Evolutionary conservation across 2,329 filamentous ascomycete species (phyloP).

Genomic region (Xenoacremonium recifei): DNA sequence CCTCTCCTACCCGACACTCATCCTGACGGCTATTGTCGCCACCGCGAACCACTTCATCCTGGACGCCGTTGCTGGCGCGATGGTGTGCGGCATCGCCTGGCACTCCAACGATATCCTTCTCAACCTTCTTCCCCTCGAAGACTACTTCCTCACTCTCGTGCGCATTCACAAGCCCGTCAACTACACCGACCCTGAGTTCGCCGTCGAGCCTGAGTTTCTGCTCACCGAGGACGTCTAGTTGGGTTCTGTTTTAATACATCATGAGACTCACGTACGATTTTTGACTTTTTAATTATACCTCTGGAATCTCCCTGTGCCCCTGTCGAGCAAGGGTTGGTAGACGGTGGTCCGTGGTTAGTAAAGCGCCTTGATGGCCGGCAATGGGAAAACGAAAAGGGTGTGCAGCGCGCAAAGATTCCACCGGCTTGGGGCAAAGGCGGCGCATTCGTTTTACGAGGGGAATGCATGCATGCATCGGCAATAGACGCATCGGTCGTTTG

Average conservation of each 20-base stretch:
- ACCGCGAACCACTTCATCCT: slow-evolving; percentile 74
- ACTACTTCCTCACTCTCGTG: slow-evolving; percentile 63
- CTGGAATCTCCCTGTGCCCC: not conserved
- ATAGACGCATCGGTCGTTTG: not conserved
- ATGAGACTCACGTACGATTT: not conserved
- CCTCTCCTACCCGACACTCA: slow-evolving; percentile 62
- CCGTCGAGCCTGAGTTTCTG: slow-evolving; percentile 32
- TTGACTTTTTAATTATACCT: not conserved
- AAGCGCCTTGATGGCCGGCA: not conserved
- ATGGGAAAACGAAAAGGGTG: not conserved
- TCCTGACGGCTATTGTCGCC: slow-evolving; percentile 66
- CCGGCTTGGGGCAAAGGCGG: not conserved
- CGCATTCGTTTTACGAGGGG: not conserved
- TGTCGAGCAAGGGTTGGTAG: too few relatives aligned
- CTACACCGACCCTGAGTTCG: slow-evolving; percentile 35
- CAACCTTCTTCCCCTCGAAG: slow-evolving; percentile 64
- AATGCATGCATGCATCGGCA: not conserved
- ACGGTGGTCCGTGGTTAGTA: too few relatives aligned
- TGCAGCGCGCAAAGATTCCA: not conserved
- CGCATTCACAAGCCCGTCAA: slow-evolving; percentile 63
- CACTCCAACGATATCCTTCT: slow-evolving; percentile 51
- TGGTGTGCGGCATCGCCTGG: slow-evolving; percentile 66
- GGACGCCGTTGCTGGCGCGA: slow-evolving; percentile 66
- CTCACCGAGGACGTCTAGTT: slow-evolving; percentile 21
- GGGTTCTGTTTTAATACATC: not conserved